Conservation (phyloP, 2,329 filamentous ascomycete species). For the Sarocladiaceae sp. region DNA sequence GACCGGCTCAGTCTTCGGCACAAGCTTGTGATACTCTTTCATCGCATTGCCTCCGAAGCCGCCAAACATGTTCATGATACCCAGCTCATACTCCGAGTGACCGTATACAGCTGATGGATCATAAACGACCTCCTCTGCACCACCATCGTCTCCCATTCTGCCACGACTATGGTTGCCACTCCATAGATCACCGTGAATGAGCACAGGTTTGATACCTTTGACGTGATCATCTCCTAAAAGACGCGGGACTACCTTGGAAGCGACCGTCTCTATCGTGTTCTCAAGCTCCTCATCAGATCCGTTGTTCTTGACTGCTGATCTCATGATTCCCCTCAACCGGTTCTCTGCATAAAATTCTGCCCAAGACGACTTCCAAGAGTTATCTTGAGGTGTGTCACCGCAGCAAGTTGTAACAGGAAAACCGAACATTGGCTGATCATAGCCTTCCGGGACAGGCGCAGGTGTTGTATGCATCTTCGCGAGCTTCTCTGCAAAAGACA, state of each 20-base stretch:
- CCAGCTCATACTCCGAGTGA: conserved; percentile 85
- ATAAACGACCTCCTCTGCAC: conserved; percentile 71
- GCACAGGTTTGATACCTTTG: conserved; percentile 65
- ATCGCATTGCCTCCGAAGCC: conserved; percentile 72
- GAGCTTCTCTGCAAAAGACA: conserved; percentile 69
- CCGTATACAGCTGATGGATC: conserved; percentile 80
- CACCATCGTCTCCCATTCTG: conserved; percentile 24
- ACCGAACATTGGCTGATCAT: conserved; percentile 64
- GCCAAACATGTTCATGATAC: conserved; percentile 96
- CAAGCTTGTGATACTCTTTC: conserved; percentile 69
- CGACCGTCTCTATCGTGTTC: conserved; percentile 28
- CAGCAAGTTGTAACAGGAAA: conserved; percentile 56
- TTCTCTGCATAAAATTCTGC: conserved; percentile 70
- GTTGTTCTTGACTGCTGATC: conserved; percentile 8
- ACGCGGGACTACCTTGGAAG: conserved; percentile 63
- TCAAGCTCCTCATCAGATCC: conserved; percentile 2
- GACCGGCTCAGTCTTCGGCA: conserved; percentile 75
- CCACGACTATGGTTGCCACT: conserved; percentile 46
- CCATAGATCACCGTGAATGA: conserved; percentile 93
- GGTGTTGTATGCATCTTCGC: conserved; percentile 74
- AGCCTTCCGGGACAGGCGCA: conserved; percentile 59
- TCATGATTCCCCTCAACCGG: conserved; percentile 21
- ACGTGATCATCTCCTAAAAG: conserved; percentile 68
- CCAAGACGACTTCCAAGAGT: conserved; percentile 70
- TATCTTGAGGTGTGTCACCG: conserved; percentile 70